Base-by-base conservation (phyloP, 768 basidiomycete species). In the Xerocomellus amylosporus region DNA sequence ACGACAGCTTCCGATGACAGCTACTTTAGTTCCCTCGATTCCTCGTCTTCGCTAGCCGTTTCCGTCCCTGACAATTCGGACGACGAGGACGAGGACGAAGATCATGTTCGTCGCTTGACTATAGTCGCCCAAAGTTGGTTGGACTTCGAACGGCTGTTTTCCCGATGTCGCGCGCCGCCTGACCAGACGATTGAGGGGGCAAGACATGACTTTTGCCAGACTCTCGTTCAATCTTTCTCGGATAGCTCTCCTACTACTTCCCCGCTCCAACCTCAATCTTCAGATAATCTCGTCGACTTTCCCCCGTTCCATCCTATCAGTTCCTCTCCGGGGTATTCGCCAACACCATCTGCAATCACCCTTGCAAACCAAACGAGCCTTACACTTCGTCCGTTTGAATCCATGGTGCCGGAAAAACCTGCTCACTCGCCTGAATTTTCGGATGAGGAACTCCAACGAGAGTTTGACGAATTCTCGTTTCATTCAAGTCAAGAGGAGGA, bases 391-490 rank as follows among this genome's bases (percentile, higher is more conserved):
- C 54, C 3, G 14, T 34, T 38, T 31, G 58, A 34, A 14, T 37
- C 8, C 20, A 5, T 1, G 3, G 36, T 33, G 1, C 26, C 20
- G 5, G 31, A 24, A n/a, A 36, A 34, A 31, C 33, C 8, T 6
- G 12, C 5, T 13, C 51, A 15, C n/a, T 45, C 20, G 13, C 43
- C 49, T 4, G 46, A 62, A 26, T 58, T 54, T 33, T 54, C 60
- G 1, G 60, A 62, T 4, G 54, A 50, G 5, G 59, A 56, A 3
- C 47, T 56, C 4, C 2, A 46, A 10, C 50, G 48, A 39, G 59
- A 58, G 34, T 62, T 54, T 19, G 60, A 54, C 39, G 26, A 41
- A 3, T 62, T 62, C 26, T 54, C 53, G 22, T 61, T 58, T 15
- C 36, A 52, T 17, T 58, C 49, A 0, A 53, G 38, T n/a, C 40